A percentile compares a stretch with the other conserved stretches of the same genome.
Evolutionary conservation across 2,329 filamentous ascomycete species (phyloP).

Genomic region (Penicillium freii): DNA sequence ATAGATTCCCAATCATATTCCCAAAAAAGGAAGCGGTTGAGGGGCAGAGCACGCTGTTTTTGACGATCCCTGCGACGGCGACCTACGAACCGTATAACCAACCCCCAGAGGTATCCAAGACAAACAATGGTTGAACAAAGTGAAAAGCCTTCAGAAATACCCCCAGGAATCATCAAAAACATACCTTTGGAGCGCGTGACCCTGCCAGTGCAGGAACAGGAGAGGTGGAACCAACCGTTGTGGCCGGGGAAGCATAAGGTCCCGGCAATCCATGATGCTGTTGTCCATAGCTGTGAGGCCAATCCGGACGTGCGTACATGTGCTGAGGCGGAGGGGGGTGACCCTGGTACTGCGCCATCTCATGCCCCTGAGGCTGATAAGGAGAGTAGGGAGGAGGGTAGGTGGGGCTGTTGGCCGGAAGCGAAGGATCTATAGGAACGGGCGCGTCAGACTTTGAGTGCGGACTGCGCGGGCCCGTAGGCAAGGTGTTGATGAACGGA

Average conservation of each 20-base stretch:
- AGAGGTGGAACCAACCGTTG: slow-evolving; percentile 59
- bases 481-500: slow-evolving; percentile 71
- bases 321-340: slow-evolving; percentile 48
- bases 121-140: slow-evolving; percentile 28
- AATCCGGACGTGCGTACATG: slow-evolving; percentile 50
- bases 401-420: slow-evolving; percentile 87
- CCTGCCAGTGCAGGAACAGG: slow-evolving; percentile 58
- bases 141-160: slow-evolving; percentile 31
- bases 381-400: slow-evolving; percentile 86
- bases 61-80: slow-evolving; percentile 19
- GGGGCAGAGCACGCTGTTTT: slow-evolving; percentile 25
- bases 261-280: slow-evolving; percentile 50
- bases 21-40: slow-evolving; percentile 8
- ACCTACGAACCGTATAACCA: slow-evolving; percentile 10
- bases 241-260: slow-evolving; percentile 53
- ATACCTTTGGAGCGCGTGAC: slow-evolving; percentile 62
- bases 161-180: slow-evolving; percentile 44
- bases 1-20: slow-evolving; percentile 3
- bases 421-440: slow-evolving; percentile 99
- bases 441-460: slow-evolving; percentile 86
- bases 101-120: slow-evolving; percentile 30
- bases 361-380: slow-evolving; percentile 76
- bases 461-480: slow-evolving; percentile 51
- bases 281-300: slow-evolving; percentile 47
- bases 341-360: slow-evolving; percentile 71